Evolutionary conservation across 1,284 basidiomycete genomes (phyloP).

Genomic region (Austroboletus rostrupii): DNA sequence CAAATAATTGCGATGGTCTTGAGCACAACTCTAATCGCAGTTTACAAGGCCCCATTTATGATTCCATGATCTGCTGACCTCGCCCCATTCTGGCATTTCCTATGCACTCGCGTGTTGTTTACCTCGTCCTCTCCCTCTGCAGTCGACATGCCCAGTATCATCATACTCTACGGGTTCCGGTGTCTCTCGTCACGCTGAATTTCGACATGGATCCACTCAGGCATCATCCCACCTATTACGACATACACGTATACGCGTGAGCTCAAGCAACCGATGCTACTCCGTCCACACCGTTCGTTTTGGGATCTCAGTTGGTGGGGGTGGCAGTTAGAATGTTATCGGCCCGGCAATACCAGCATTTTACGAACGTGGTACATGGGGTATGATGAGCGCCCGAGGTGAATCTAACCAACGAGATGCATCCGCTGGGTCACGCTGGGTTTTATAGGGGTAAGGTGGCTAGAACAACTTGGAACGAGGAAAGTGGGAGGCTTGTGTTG

Average conservation of each 20-base stretch:
- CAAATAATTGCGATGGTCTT: constrained; percentile 5
- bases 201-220: constrained; percentile 12
- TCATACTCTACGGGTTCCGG: constrained; percentile 7
- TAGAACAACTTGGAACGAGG: constrained; percentile 12
- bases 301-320: constrained; percentile 12
- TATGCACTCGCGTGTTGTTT: constrained; percentile 6
- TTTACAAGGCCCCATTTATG: constrained; percentile 5
- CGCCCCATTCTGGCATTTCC: constrained; percentile 11
- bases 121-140: constrained; percentile 11
- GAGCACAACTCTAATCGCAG: constrained; percentile 10
- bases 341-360: constrained; percentile 3
- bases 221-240: constrained; percentile 13
- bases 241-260: constrained; percentile 8
- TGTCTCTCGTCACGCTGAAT: constrained; percentile 9
- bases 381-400: constrained; percentile 7
- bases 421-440: neutral
- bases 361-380: constrained; percentile 5
- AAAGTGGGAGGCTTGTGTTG: constrained; percentile 14
- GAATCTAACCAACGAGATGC: constrained; percentile 8
- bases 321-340: constrained; percentile 11
- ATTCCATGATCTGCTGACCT: neutral
- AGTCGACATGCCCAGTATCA: constrained; percentile 9
- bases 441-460: neutral
- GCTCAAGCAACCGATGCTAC: constrained; percentile 8
- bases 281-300: constrained; percentile 14